These are phyloP conservation scores for Lycium barbarum DNA, from an alignment of 257 asterid species.

Conservation along the genomic window DNA sequence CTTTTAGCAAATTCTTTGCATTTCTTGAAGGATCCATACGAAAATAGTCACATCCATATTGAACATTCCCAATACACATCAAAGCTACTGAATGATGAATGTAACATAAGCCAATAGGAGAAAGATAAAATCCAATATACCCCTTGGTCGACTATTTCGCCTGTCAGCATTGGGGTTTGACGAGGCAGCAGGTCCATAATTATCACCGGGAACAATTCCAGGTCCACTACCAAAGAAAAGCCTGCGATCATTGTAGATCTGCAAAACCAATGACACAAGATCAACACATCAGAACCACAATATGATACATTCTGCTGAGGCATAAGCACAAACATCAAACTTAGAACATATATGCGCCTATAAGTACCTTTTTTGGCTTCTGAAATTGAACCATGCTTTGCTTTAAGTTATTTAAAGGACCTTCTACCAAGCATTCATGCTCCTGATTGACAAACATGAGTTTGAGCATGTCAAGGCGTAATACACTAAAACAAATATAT, in stretches of 20 bases:
- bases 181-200: slow-evolving; percentile 65
- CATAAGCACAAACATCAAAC: slow-evolving; percentile 22
- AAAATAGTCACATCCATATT: slow-evolving; percentile 20
- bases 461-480: slow-evolving; percentile 26
- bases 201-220: slow-evolving; percentile 75
- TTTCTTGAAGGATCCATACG: neutral
- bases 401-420: slow-evolving; percentile 93
- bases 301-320: slow-evolving; percentile 16
- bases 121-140: slow-evolving; percentile 43
- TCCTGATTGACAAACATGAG: slow-evolving; percentile 55
- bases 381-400: slow-evolving; percentile 99
- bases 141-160: slow-evolving; percentile 87
- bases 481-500: neutral
- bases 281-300: neutral
- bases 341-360: neutral
- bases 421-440: slow-evolving; percentile 98
- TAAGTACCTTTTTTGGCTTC: slow-evolving; percentile 89
- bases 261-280: slow-evolving; percentile 39
- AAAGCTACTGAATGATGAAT: neutral
- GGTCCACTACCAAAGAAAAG: slow-evolving; percentile 92
- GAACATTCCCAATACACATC: neutral
- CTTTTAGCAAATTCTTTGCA: neutral
- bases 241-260: slow-evolving; percentile 92
- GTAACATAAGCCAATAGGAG: neutral
- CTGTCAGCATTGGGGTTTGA: slow-evolving; percentile 69